Conservation (phyloP, 2,329 filamentous ascomycete genomes). For the Emergomyces pasteurianus region DNA sequence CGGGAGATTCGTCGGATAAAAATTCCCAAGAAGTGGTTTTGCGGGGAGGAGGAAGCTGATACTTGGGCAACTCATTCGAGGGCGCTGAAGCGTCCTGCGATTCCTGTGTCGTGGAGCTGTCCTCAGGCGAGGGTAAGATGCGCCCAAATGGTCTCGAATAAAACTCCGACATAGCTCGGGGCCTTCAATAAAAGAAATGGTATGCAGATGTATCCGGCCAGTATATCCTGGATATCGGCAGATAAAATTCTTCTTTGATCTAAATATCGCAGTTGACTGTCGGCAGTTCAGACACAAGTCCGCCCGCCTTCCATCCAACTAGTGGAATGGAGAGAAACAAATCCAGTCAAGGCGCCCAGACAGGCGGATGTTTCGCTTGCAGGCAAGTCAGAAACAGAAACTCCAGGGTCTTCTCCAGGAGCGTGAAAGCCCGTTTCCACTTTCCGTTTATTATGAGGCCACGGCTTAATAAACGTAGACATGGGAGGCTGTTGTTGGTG, state of each 20-base stretch:
- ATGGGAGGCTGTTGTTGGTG: not conserved
- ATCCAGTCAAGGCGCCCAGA: not conserved
- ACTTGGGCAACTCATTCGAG: constrained; percentile 21
- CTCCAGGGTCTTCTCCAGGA: not conserved
- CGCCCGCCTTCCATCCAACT: not conserved
- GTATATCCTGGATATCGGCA: not conserved
- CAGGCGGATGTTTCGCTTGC: not conserved
- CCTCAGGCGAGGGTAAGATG: constrained; percentile 22
- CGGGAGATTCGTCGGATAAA: constrained; percentile 23
- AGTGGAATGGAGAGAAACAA: not conserved
- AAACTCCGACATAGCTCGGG: not conserved
- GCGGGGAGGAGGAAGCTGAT: constrained; percentile 31
- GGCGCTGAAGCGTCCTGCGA: constrained; percentile 19
- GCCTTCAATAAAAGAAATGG: not conserved
- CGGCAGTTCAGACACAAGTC: not conserved
- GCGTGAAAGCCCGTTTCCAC: not conserved
- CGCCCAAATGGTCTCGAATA: constrained; percentile 30
- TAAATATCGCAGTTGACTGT: not conserved
- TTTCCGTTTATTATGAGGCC: not conserved
- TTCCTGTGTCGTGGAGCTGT: constrained; percentile 17
- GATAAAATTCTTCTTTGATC: not conserved
- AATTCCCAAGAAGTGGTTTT: constrained; percentile 22
- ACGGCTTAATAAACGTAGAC: not conserved
- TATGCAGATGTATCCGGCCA: not conserved
- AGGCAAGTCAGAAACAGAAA: not conserved